Conservation (phyloP, 225 moss, liverwort and hornwort species). For the Pseudoscleropodium purum region DNA sequence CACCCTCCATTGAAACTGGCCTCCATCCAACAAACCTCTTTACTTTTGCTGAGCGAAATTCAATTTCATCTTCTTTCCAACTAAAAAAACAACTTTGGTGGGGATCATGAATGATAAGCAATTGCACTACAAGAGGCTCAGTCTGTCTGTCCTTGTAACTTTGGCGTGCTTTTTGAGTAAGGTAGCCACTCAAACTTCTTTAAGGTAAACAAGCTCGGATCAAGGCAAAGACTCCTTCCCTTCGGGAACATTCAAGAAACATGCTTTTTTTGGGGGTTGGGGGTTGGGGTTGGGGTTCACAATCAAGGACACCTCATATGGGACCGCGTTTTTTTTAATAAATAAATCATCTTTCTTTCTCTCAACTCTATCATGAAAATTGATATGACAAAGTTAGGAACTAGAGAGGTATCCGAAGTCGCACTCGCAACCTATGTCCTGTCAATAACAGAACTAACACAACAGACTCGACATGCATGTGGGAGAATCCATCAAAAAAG, state of each 20-base stretch:
- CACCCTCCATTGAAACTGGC: background rate
- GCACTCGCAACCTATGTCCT: background rate
- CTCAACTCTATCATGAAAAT: no score
- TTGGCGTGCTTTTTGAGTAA: background rate
- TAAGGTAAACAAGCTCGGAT: rapidly evolving
- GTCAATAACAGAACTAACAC: background rate
- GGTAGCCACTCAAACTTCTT: no score
- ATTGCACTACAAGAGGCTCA: background rate
- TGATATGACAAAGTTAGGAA: background rate
- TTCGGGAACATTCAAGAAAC: rapidly evolving
- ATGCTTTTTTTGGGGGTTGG: background rate
- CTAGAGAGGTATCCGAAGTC: no score
- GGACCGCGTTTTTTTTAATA: no score
- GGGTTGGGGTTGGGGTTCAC: no score
- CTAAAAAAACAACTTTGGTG: background rate
- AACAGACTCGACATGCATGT: background rate
- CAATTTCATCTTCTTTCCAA: background rate
- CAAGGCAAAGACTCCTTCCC: background rate
- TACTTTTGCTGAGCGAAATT: rapidly evolving
- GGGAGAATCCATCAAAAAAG: background rate
- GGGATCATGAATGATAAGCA: no score
- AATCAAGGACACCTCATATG: background rate
- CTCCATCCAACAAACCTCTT: no score
- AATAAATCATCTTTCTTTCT: no score
- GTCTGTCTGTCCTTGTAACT: background rate